Base-by-base conservation (phyloP, 2,329 filamentous ascomycete genomes). In the Colletotrichum brevisporum region DNA sequence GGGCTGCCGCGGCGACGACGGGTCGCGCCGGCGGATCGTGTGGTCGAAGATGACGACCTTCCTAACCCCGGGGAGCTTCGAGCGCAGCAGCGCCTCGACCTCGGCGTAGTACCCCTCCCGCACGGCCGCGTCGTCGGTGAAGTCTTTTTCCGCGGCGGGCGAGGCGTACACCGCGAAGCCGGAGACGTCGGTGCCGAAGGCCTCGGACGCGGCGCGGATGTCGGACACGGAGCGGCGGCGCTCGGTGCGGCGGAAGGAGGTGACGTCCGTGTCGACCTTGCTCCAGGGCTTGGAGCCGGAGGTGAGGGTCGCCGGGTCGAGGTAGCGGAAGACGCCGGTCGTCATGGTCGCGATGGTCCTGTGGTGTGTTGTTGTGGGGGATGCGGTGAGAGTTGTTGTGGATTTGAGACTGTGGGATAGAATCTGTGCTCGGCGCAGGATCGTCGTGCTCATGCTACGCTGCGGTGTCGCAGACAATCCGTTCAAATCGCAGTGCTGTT, bases 21-120 rank as follows among this genome's bases (percentile, higher is more conserved):
- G 85, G 2, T 82, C 78, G 21, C 86, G 81, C 6, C 86, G 81
- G 2, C 91, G 86, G 72, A 93, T 90, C 0, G 91, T 93, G 77
- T 93, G 91, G 78, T 93, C 91, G 76, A 93, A 93, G 67, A 93
- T 90, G 68, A 89, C 84, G 12, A 93, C 85, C 69, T 89, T 89
- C 62, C 86, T 87, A 60, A 90, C 81, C 0, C 83, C 86, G 0
- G 85, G 82, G 0, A 92, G 81, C 52, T 86, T 86, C 31, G 83
- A 78, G 13, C 83, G 83, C 2, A 92, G 80, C 1, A 92, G 77
- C 0, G 79, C 76, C 72, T 91, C 88, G 1, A 92, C 86, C 73
- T 92, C 89, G 21, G 76, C 75, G 75, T 92, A 92, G 79, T 92
- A 92, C 0, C 79, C 80, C 0, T 77, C 73, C 45, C 89, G 83